Evolutionary conservation across 345 rosid genomes (phyloP), one percentile per base, ranked within the genome.

Genomic region (Eucalyptus albens): DNA sequence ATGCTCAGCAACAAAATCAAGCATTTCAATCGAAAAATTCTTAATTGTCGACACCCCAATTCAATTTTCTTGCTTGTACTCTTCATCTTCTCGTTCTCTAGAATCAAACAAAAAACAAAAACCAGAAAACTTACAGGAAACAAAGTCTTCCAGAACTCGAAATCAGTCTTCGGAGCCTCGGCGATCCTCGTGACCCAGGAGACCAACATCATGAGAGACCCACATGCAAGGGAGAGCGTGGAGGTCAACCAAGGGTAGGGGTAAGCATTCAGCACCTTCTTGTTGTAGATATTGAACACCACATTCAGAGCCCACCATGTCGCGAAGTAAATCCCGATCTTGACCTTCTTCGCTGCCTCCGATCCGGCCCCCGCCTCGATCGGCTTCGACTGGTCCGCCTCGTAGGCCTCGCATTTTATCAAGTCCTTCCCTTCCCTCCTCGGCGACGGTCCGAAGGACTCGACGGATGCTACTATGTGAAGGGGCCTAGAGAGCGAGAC

Each of bases 171-270:
- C 2, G 99, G 99, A n/a, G 98, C 60, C 93, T 96, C 98, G 8
- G 98, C 98, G 86, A 98, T 92, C 91, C 97, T 91, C 42, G 96
- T 92, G 50, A 97, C 96, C 99, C 99, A 98, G 11, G 99, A 98
- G 89, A 98, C 91, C n/a, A 98, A 91, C 99, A 98, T 98, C 96
- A 97, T 96, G 88, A 97, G 94, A 83, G 99, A 98, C 33, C 99
- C 99, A 81, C 96, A 93, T 3, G 99, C 99, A 53, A 98, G 96
- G 6, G 99, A 98, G 55, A 98, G 94, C 15, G 99, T 97, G 3
- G 99, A 98, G 33, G 99, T 98, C 90, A 98, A 94, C 99, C 99
- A 98, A 13, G 99, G 99, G 69, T 95, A 98, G 62, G 99, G 99
- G 65, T 92, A 98, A 31, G 97, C 99, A 94, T 98, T 98, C 95